Conservation (phyloP, 2,329 filamentous ascomycete species). For the Cladosporium velox region DNA sequence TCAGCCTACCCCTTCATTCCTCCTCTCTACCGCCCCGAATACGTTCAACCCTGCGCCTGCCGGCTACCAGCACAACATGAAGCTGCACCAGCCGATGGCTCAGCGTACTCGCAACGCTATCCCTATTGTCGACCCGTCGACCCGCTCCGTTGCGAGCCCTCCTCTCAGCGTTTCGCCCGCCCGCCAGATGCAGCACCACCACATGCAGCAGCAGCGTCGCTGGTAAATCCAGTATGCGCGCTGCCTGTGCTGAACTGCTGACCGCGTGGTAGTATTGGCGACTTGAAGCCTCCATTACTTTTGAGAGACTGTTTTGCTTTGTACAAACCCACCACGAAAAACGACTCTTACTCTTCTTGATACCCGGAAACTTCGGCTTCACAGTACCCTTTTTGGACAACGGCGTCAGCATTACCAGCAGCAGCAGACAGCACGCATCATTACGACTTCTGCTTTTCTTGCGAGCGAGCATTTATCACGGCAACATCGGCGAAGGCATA, state of each 20-base stretch:
- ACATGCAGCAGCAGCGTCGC: constrained; percentile 45
- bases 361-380: constrained; percentile 21
- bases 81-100: constrained; percentile 87
- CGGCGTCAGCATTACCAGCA: constrained; percentile 19
- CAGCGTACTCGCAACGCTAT: constrained; percentile 92
- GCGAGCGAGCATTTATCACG: constrained; percentile 21
- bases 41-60: constrained; percentile 51
- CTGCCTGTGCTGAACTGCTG: constrained; percentile 21
- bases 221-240: constrained; percentile 42
- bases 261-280: constrained; percentile 2
- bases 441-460: constrained; percentile 21
- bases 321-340: constrained; percentile 19
- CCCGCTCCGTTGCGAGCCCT: constrained; percentile 87
- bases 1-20: constrained; percentile 68
- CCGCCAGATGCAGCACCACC: constrained; percentile 62
- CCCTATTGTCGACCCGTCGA: constrained; percentile 94
- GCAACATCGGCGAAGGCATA: constrained; percentile 20
- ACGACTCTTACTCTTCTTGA: constrained; percentile 20
- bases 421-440: constrained; percentile 18
- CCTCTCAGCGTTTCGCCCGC: constrained; percentile 70
- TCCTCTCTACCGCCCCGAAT: constrained; percentile 64
- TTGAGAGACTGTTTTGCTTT: constrained; percentile 16
- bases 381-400: constrained; percentile 21
- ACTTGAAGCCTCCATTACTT: background rate
- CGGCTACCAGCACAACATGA: constrained; percentile 67